Percentiles rank a stretch among this genome's conserved stretches.
Conservation (phyloP, 108 stramenopile species). For the Fistulifera pelliculosa region DNA sequence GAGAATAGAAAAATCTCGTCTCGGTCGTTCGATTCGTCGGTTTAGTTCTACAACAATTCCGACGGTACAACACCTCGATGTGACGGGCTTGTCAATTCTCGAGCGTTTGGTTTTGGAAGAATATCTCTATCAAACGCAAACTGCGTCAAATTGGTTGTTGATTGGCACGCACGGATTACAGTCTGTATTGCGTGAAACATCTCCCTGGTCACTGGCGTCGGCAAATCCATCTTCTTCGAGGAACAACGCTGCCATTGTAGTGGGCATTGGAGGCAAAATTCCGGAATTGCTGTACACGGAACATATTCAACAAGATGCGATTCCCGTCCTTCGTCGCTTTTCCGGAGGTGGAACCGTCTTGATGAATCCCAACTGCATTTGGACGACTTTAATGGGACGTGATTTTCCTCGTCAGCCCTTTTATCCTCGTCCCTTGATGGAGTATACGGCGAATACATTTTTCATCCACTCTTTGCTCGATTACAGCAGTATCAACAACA, state of each 20-base stretch:
- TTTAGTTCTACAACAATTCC: no score
- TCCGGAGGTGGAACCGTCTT: conserved; percentile 95
- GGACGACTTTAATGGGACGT: conserved; percentile 77
- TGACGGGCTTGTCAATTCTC: conserved; percentile 57
- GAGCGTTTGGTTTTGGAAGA: conserved; percentile 83
- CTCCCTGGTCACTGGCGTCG: background rate
- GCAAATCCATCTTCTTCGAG: conserved; percentile 22
- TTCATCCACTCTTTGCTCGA: conserved; percentile 53
- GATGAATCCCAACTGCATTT: conserved; percentile 69
- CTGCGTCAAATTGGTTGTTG: conserved; percentile 50
- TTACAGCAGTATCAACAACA: conserved; percentile 18
- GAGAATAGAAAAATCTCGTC: no score
- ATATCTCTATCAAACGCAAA: conserved; percentile 53
- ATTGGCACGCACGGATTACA: conserved; percentile 57
- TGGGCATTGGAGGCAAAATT: conserved; percentile 88
- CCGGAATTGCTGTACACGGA: conserved; percentile 46
- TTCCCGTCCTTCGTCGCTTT: conserved; percentile 76
- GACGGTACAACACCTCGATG: conserved; percentile 36
- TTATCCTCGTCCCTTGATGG: conserved; percentile 83
- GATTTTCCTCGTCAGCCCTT: background rate
- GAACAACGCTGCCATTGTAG: conserved; percentile 37
- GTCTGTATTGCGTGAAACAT: conserved; percentile 7
- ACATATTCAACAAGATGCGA: conserved; percentile 38
- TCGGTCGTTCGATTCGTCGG: no score
- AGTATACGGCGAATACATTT: conserved; percentile 71